Base-by-base conservation (phyloP, 352 stramenopile genomes). In the Phytophthora macrochlamydospora region DNA sequence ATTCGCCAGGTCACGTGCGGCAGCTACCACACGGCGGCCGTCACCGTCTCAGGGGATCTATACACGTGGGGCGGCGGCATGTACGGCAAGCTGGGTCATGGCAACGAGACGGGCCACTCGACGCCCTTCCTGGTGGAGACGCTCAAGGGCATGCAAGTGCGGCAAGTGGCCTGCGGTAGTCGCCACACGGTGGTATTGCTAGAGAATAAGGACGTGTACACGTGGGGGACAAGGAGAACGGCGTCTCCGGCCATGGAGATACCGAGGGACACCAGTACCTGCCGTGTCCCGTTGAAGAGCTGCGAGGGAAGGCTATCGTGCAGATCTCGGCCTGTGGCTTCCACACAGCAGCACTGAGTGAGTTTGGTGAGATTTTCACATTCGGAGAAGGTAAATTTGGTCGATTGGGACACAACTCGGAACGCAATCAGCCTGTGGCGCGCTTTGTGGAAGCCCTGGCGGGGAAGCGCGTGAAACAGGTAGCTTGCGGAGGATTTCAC, bases 181-280 rank as follows among this genome's bases (percentile, higher is more conserved):
- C 85, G 95, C 24, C 96, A 99, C 72, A 99, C 97, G 1, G 93
- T 97, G 3, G 94, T 97, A 37, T 69, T 98, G 44, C 75, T 97
- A 5, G 83, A 95, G 59, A 92, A 85, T 64, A 89, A 81, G 54
- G 87, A 97, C 67, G 92, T 98, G 56, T 97, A 97, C 71, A 97
- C 91, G 43, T 98, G 95, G 95, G 95, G 95, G 95, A 98, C 70
- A 98, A 97, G 62, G 94, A 99, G 71, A 98, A 98, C 77, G 95
- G 96, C 37, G 94, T 98, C 1, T 95, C 93, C 8, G 96, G 96
- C 13, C 92, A 98, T 62, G 94, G 93, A 51, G 93, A 98, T 74
- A 98, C 90, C 0, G 93, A 98, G 59, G 96, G 96, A 37, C 94
- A 98, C 77, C 95, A 98, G 76, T 98, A 98, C 69, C 86, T 96